A percentile compares a stretch with the other conserved stretches of the same genome.
Conservation (phyloP, 2,329 filamentous ascomycete species). For the Aureobasidium sp. region DNA sequence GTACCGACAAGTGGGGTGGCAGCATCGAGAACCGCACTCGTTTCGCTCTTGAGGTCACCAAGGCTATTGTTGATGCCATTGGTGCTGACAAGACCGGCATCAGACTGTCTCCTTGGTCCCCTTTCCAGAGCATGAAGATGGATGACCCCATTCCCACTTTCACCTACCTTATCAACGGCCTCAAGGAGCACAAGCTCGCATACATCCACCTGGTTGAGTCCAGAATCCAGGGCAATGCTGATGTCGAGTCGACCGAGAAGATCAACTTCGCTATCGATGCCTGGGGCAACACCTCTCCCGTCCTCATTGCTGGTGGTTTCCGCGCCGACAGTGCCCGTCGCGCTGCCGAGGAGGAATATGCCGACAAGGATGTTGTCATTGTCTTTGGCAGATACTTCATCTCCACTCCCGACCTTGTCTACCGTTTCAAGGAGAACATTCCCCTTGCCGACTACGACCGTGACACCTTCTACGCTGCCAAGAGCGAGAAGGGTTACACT, state of each 20-base stretch:
- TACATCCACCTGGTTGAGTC: constrained; percentile 59
- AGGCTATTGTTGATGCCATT: constrained; percentile 44
- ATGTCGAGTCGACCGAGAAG: constrained; percentile 34
- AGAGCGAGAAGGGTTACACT: constrained; percentile 34
- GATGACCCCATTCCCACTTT: constrained; percentile 58
- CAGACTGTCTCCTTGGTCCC: constrained; percentile 54
- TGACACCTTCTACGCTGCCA: constrained; percentile 39
- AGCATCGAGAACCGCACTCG: constrained; percentile 44
- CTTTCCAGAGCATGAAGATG: constrained; percentile 59
- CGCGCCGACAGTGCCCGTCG: constrained; percentile 32
- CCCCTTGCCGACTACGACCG: constrained; percentile 40
- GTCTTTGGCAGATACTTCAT: constrained; percentile 46
- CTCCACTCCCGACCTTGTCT: constrained; percentile 44
- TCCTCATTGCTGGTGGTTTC: constrained; percentile 43
- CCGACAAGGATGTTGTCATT: constrained; percentile 37
- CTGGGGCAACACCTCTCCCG: constrained; percentile 40
- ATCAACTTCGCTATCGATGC: constrained; percentile 41
- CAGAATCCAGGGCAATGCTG: constrained; percentile 40
- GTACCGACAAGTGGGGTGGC: constrained; percentile 45
- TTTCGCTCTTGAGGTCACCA: constrained; percentile 48
- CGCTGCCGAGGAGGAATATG: constrained; percentile 36
- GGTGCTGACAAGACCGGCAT: constrained; percentile 50
- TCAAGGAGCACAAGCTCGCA: constrained; percentile 48
- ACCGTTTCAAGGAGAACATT: constrained; percentile 38
- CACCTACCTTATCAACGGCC: constrained; percentile 46